Conservation (phyloP, 768 basidiomycete genomes). For the Xanthoconium purpureum region DNA sequence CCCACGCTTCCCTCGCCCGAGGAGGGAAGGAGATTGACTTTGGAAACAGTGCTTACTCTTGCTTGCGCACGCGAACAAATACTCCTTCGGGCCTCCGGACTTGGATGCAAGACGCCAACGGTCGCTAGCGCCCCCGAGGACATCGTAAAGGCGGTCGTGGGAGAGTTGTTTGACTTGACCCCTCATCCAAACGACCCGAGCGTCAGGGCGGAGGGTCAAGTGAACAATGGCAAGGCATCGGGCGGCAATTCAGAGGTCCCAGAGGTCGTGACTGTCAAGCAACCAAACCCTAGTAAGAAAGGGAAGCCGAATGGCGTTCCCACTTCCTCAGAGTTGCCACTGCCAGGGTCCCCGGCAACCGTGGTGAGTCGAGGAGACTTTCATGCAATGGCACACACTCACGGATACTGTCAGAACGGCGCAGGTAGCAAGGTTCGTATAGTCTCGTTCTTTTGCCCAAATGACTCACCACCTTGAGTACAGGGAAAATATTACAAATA, state of each 20-base stretch:
- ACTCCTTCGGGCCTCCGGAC: conserved; percentile 33
- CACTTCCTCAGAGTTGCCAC: background rate
- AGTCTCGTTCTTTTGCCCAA: background rate
- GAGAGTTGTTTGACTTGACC: conserved; percentile 32
- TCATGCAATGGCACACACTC: background rate
- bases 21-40: conserved; percentile 56
- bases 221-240: background rate
- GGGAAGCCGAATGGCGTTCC: no score
- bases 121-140: conserved; percentile 27
- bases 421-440: conserved; percentile 1
- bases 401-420: conserved; percentile 2
- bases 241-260: background rate
- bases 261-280: background rate
- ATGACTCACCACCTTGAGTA: background rate
- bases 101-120: conserved; percentile 28
- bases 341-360: background rate
- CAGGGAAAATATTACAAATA: background rate
- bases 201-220: conserved; percentile 9
- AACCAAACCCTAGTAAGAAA: background rate
- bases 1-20: conserved; percentile 47
- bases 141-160: conserved; percentile 28
- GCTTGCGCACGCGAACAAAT: conserved; percentile 51
- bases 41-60: conserved; percentile 52
- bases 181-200: background rate
- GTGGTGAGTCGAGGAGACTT: conserved; percentile 2